phyloP scores from a whole-genome alignment of 768 basidiomycete genomes.

The Dentipellis sp. region DNA sequence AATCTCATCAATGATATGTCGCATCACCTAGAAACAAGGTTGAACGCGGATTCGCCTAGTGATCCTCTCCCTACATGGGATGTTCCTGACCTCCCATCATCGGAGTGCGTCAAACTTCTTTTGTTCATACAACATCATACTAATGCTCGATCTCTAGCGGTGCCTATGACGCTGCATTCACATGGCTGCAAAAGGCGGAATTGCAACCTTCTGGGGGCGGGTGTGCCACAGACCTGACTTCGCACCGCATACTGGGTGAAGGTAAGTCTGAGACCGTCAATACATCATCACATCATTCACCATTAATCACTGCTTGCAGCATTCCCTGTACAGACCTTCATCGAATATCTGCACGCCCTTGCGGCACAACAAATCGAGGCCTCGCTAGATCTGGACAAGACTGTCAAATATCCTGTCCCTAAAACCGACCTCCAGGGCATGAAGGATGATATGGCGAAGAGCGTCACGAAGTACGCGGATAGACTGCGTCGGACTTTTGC shows the following conservation, averaged over 20 bases:
- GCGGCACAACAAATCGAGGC: conserved; percentile 7
- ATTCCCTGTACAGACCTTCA: conserved; percentile 8
- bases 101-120: conserved; percentile 3
- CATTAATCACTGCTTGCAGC: neutral
- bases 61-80: conserved; percentile 8
- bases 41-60: conserved; percentile 17
- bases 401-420: conserved; percentile 8
- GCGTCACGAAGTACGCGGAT: conserved; percentile 3
- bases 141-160: neutral
- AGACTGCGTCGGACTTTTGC: conserved; percentile 8
- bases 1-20: conserved; percentile 31
- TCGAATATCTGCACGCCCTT: conserved; percentile 8
- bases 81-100: conserved; percentile 4
- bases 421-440: conserved; percentile 9
- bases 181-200: conserved; percentile 9
- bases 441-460: conserved; percentile 5
- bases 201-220: conserved; percentile 6
- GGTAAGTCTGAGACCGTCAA: neutral
- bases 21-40: conserved; percentile 20
- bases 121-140: neutral
- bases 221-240: conserved; percentile 4
- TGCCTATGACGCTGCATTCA: conserved; percentile 6
- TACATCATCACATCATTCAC: neutral
- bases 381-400: conserved; percentile 6
- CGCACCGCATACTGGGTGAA: conserved; percentile 4